Percentiles rank a stretch among this genome's conserved stretches.
Conservation (phyloP, 768 basidiomycete species). For the Brasilioporus rufonigricans region DNA sequence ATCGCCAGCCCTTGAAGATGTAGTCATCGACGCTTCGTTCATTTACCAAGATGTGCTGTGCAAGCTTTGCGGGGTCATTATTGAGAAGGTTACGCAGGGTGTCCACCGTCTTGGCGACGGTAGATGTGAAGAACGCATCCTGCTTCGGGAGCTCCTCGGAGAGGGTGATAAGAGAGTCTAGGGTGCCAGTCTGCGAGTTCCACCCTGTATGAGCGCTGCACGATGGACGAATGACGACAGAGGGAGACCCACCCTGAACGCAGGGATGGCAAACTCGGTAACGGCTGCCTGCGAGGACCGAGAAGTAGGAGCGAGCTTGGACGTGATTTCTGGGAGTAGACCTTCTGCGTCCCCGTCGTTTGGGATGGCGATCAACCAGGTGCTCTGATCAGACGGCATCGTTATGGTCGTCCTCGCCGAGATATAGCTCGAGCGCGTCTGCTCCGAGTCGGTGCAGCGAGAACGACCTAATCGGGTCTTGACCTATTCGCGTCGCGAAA, state of each 20-base stretch:
- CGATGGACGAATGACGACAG: neutral
- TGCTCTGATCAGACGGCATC: constrained; percentile 96
- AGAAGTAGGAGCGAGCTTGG: constrained; percentile 60
- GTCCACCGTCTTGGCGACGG: constrained; percentile 91
- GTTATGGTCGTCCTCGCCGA: constrained; percentile 6
- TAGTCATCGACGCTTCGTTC: constrained; percentile 79
- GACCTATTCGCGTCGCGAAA: neutral
- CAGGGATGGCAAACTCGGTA: constrained; percentile 71
- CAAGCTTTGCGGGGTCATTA: constrained; percentile 76
- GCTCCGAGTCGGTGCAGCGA: neutral
- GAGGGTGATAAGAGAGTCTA: constrained; percentile 82
- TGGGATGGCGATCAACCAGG: constrained; percentile 89
- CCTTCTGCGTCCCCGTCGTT: constrained; percentile 83
- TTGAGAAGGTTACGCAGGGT: constrained; percentile 87
- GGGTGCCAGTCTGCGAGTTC: constrained; percentile 77
- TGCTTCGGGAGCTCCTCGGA: constrained; percentile 94
- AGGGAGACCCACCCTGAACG: constrained; percentile 76
- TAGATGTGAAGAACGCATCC: constrained; percentile 81
- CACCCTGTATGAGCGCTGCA: constrained; percentile 7
- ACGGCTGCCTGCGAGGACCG: constrained; percentile 50
- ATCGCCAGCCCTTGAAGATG: constrained; percentile 78
- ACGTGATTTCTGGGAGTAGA: constrained; percentile 58
- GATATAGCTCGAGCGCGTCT: neutral
- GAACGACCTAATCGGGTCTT: constrained; percentile 15
- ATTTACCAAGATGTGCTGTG: constrained; percentile 76